Base-by-base conservation (phyloP, 768 basidiomycete species). In the Cyathus striatus region DNA sequence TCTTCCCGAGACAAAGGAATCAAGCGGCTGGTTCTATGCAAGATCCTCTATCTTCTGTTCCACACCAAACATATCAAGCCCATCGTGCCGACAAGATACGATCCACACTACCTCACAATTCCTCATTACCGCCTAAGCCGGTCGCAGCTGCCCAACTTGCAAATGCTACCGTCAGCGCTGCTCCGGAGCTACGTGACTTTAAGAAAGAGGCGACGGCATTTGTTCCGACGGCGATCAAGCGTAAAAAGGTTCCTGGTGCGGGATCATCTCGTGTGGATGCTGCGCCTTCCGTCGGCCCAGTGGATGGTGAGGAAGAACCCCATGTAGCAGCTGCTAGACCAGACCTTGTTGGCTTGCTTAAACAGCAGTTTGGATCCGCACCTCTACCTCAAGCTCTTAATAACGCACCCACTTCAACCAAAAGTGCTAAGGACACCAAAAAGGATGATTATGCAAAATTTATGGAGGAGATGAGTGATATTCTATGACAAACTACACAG, bases 151-250 rank as follows among this genome's bases (percentile, higher is more conserved):
- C 70, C 7, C 66, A 62, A 34, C 47, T 71, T 13, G 70, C 69
- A 1, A 65, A 76, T 5, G 90, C 89, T 1, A 86, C 78, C 2
- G 82, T 97, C 40, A 83, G 79, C 17, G 92, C 93, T 2, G 90
- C 72, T 35, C 91, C 96, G 3, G 75, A 91, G 57, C 63, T 99
- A 40, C 86, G 95, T 12, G 91, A 99, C 63, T 71, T 98, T 47
- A 91, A 93, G 68, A 93, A 91, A 62, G 96, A 99, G 60, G 86
- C 88, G 6, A 95, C 91, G 1, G 81, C 88, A 0, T 98, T 99
- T 54, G 79, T 97, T 3, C 96, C 96, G 3, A 59, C 83, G 2
- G 72, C 86, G 3, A 64, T 95, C 40, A 90, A 90, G 62, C 79
- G 89, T 37, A 92, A 86, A 62, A 84, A 75, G 46, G 62, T 65